These are phyloP conservation scores for Russula griseocarnosa DNA, from an alignment of 768 basidiomycete species.

Conservation along the genomic window DNA sequence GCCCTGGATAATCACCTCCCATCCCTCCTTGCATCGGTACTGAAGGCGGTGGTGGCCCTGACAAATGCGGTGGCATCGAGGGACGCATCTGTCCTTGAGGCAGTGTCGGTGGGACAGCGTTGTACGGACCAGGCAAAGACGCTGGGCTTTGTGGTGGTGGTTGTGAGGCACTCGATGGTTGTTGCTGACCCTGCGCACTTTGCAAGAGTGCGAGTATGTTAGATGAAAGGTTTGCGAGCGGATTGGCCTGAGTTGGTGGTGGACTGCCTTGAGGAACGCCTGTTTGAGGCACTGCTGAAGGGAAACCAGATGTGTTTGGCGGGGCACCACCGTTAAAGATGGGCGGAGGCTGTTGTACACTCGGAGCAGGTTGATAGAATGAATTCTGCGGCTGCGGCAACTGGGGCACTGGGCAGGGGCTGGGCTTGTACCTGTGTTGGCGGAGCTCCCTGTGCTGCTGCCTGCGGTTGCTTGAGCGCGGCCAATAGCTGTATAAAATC, in stretches of 20 bases:
- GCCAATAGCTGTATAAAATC: conserved; percentile 45
- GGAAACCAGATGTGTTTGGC: conserved; percentile 23
- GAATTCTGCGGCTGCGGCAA: conserved; percentile 32
- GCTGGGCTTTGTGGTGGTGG: conserved; percentile 18
- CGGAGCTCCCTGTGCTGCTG: conserved; percentile 38
- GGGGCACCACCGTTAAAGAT: conserved; percentile 20
- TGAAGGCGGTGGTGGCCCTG: conserved; percentile 36
- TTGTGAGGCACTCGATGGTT: conserved; percentile 28
- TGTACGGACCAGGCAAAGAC: conserved; percentile 17
- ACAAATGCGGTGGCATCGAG: conserved; percentile 43
- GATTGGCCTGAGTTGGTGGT: conserved; percentile 17
- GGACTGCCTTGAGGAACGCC: conserved; percentile 19
- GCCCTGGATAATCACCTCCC: conserved; percentile 45
- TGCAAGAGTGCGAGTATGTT: conserved; percentile 28
- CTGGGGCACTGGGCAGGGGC: conserved; percentile 29
- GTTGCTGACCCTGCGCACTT: conserved; percentile 25
- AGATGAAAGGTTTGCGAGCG: conserved; percentile 21
- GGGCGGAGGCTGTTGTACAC: conserved; percentile 32
- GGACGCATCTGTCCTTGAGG: conserved; percentile 46
- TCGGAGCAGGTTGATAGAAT: conserved; percentile 45
- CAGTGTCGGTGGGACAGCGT: conserved; percentile 28
- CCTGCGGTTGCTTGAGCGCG: conserved; percentile 68
- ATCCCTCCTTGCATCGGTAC: conserved; percentile 27
- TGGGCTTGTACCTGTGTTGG: conserved; percentile 35
- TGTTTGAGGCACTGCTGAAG: conserved; percentile 24